These are phyloP conservation scores for Rhododendron griersonianum DNA, from an alignment of 148 eudicot species.

Conservation along the genomic window DNA sequence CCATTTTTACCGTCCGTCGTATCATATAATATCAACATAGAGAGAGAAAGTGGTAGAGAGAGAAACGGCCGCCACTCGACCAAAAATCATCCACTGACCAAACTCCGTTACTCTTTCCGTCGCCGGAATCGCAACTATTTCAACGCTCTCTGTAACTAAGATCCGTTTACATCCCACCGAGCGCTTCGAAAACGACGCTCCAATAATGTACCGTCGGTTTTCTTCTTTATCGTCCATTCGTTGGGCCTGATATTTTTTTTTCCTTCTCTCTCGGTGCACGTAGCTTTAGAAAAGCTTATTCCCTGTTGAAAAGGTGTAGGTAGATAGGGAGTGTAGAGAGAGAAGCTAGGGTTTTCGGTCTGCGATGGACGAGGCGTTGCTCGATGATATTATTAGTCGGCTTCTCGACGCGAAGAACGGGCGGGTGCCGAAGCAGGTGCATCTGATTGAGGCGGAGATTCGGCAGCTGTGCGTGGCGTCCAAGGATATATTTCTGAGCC, in stretches of 20 bases:
- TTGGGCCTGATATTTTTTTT: neutral
- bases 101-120: constrained; percentile 1
- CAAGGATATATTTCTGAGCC: constrained; percentile 61
- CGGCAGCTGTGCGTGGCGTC: constrained; percentile 59
- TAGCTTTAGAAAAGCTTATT: neutral
- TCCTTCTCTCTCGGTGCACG: neutral
- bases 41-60: neutral
- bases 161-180: neutral
- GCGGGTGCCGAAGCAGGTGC: constrained; percentile 55
- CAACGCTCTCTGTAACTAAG: neutral
- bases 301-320: neutral
- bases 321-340: neutral
- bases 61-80: neutral
- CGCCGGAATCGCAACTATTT: neutral
- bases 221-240: neutral
- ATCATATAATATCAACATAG: neutral
- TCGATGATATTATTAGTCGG: constrained; percentile 54
- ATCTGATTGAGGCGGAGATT: constrained; percentile 60
- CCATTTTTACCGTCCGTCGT: neutral
- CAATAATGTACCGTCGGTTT: neutral
- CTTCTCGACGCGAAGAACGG: constrained; percentile 57
- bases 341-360: constrained; percentile 9
- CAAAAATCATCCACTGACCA: neutral
- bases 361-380: constrained; percentile 50
- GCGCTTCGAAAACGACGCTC: constrained; percentile 5